phyloP scores from a whole-genome alignment of 2,329 filamentous ascomycete species.

The Exophiala mesophila region DNA sequence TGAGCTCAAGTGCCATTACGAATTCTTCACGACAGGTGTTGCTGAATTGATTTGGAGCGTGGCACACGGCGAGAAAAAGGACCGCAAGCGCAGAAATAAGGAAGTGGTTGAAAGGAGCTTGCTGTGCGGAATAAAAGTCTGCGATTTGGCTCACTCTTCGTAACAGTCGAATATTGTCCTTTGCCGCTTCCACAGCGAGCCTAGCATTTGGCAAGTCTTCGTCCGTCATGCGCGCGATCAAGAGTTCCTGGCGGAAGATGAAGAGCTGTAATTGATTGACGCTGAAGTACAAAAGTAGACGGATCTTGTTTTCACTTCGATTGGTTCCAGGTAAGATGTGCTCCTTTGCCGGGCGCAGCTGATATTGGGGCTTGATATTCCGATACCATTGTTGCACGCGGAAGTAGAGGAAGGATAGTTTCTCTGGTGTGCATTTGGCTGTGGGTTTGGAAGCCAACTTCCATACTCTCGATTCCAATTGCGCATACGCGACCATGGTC shows the following conservation, averaged over 20 bases:
- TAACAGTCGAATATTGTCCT: constrained; percentile 36
- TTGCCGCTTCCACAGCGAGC: constrained; percentile 39
- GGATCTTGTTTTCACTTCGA: constrained; percentile 37
- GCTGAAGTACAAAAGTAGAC: constrained; percentile 42
- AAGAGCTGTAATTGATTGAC: constrained; percentile 44
- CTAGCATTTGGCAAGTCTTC: constrained; percentile 34
- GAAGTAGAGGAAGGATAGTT: constrained; percentile 1
- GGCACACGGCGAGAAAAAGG: constrained; percentile 42
- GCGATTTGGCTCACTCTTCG: constrained; percentile 35
- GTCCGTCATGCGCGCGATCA: constrained; percentile 36
- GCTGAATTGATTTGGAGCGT: constrained; percentile 41
- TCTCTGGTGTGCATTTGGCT: not conserved
- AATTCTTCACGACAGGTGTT: constrained; percentile 33
- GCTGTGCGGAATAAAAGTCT: constrained; percentile 37
- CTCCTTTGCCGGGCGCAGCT: not conserved
- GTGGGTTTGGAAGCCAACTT: not conserved
- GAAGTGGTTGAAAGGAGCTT: constrained; percentile 40
- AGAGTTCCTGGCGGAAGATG: constrained; percentile 42
- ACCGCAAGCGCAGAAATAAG: constrained; percentile 37
- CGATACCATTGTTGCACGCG: not conserved
- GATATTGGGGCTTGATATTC: constrained; percentile 1
- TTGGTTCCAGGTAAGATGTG: not conserved
- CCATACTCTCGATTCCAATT: not conserved
- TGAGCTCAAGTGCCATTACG: constrained; percentile 1
- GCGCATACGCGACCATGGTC: not conserved